Percentiles rank a stretch among this genome's conserved stretches.
These are phyloP conservation scores for Mallotus nudiflorus DNA, from an alignment of 345 rosid genomes.

Conservation along the genomic window DNA sequence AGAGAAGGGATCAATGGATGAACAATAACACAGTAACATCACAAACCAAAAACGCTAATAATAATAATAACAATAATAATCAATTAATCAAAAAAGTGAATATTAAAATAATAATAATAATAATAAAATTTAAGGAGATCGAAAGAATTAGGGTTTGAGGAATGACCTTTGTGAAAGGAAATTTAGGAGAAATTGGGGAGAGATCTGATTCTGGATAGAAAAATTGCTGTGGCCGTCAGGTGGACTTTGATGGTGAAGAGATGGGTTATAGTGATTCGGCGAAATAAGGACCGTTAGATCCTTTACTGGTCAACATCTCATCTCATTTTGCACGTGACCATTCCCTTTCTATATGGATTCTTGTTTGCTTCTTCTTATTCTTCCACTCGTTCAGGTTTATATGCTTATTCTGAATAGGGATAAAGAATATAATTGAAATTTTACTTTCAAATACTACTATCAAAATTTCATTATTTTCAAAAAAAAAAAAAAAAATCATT, in stretches of 20 bases:
- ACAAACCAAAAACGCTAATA: not conserved
- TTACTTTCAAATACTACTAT: too few species aligned
- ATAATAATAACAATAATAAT: not conserved
- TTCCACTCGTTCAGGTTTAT: not conserved
- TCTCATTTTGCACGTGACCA: constrained; percentile 15
- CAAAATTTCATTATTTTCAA: too few species aligned
- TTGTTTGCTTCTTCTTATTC: not conserved
- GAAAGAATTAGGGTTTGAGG: not conserved
- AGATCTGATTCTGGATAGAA: not conserved
- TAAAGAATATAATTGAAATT: too few species aligned
- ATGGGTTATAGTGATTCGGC: not conserved
- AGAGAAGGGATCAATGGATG: constrained; percentile 3
- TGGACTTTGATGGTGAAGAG: too few species aligned
- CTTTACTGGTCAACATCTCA: not conserved
- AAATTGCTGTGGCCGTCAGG: too few species aligned
- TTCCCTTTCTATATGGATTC: not conserved
- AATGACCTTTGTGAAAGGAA: constrained; percentile 4
- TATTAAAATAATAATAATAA: not conserved
- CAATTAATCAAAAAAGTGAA: not conserved
- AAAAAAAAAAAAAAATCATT: too few species aligned
- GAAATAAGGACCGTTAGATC: constrained; percentile 18
- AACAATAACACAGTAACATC: not conserved
- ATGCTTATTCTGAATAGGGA: not conserved
- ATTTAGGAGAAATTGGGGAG: not conserved
- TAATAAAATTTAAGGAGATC: not conserved